Conservation (phyloP, 441 rosid species). For the Populus hybrid region DNA sequence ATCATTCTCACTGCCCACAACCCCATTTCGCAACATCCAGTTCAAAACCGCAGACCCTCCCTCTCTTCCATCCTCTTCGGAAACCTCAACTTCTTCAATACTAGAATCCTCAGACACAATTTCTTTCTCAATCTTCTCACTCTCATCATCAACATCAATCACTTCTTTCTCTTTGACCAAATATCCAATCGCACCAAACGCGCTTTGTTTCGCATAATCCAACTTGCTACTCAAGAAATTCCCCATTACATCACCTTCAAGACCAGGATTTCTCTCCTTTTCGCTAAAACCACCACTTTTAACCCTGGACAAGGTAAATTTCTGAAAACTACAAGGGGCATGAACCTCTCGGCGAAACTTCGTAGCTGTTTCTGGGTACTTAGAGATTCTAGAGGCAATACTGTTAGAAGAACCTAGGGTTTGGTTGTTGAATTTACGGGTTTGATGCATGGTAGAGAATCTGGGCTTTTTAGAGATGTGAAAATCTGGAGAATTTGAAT, state of each 20-base stretch:
- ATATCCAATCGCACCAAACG: slow-evolving; percentile 42
- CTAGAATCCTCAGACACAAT: slow-evolving; percentile 38
- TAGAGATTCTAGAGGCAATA: slow-evolving; percentile 44
- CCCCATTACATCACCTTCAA: slow-evolving; percentile 33
- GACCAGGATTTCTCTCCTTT: slow-evolving; percentile 16
- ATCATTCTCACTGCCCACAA: no score
- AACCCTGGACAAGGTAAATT: slow-evolving; percentile 41
- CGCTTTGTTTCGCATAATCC: slow-evolving; percentile 36
- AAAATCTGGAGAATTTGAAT: slow-evolving; percentile 36
- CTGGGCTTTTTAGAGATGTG: slow-evolving; percentile 52
- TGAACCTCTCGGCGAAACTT: slow-evolving; percentile 55
- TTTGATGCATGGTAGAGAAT: slow-evolving; percentile 31
- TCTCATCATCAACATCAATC: slow-evolving; percentile 40
- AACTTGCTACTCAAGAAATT: slow-evolving; percentile 25
- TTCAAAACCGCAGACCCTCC: slow-evolving; percentile 23
- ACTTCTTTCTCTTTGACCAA: slow-evolving; percentile 32
- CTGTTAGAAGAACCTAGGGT: slow-evolving; percentile 31
- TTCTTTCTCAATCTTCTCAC: slow-evolving; percentile 14
- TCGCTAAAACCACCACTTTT: slow-evolving; percentile 18
- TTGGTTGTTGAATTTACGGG: slow-evolving; percentile 25
- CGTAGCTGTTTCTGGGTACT: slow-evolving; percentile 53
- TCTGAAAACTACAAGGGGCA: slow-evolving; percentile 51
- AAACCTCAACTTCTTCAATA: slow-evolving; percentile 43
- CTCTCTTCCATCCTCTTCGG: slow-evolving; percentile 35
- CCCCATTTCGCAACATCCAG: slow-evolving; percentile 1